A percentile compares a stretch with the other conserved stretches of the same genome.
Conservation (phyloP, 1,139 yeast species). For the Taphrina deformans region DNA sequence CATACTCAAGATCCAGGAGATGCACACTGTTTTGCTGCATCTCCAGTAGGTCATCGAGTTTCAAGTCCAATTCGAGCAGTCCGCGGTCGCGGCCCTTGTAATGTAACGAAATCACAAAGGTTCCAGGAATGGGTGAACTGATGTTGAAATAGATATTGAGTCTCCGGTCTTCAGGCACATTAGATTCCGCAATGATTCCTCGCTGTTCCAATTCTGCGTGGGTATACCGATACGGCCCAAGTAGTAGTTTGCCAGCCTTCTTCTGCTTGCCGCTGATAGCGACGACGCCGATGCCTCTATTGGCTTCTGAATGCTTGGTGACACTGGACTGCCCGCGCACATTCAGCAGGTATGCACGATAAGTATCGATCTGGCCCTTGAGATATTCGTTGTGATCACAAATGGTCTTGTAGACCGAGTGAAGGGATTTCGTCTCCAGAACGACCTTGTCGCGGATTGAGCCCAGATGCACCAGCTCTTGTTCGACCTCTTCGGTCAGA, state of each 20-base stretch:
- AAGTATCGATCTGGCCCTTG: slow-evolving; percentile 47
- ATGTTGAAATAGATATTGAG: slow-evolving; percentile 41
- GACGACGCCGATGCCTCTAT: slow-evolving; percentile 39
- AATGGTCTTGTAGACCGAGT: slow-evolving; percentile 46
- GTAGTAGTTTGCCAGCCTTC: slow-evolving; percentile 40
- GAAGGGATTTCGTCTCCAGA: slow-evolving; percentile 45
- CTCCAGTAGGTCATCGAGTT: slow-evolving; percentile 47
- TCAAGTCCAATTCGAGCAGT: slow-evolving; percentile 44
- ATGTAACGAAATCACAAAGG: slow-evolving; percentile 46
- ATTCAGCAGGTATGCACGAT: slow-evolving; percentile 46
- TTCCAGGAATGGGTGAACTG: slow-evolving; percentile 47
- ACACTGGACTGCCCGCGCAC: slow-evolving; percentile 47
- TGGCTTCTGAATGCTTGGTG: slow-evolving; percentile 39
- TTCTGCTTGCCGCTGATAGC: slow-evolving; percentile 40
- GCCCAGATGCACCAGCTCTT: slow-evolving; percentile 47
- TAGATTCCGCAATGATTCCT: slow-evolving; percentile 44
- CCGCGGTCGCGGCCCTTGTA: slow-evolving; percentile 45
- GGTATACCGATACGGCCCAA: slow-evolving; percentile 44
- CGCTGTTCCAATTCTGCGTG: slow-evolving; percentile 45
- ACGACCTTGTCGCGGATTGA: slow-evolving; percentile 46
- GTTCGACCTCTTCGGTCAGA: slow-evolving; percentile 46
- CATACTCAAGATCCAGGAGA: slow-evolving; percentile 44
- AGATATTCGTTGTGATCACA: slow-evolving; percentile 48
- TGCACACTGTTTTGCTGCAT: slow-evolving; percentile 43
- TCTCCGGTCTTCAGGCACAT: slow-evolving; percentile 43